phyloP scores from a whole-genome alignment of 1,139 yeast species.

The Diutina neorugosa region DNA sequence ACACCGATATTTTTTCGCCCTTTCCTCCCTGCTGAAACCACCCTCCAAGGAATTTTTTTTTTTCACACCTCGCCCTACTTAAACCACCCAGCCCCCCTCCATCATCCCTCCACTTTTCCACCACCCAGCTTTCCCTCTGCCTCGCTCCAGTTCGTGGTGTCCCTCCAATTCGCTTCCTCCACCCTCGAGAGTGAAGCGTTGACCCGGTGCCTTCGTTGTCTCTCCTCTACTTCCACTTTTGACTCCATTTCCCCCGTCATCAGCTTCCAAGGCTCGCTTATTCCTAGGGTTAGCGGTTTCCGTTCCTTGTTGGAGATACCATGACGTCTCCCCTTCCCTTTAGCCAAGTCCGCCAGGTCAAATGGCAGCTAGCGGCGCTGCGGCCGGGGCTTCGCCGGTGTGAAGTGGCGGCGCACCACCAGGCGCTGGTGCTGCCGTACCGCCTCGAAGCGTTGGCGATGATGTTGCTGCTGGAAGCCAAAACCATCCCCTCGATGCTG shows the following conservation, averaged over 20 bases:
- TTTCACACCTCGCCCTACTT: not conserved
- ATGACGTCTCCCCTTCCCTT: slow-evolving; percentile 1
- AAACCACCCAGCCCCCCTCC: not conserved
- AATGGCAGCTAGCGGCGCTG: not conserved
- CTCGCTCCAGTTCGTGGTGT: too few species aligned
- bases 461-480: slow-evolving; percentile 21
- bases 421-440: slow-evolving; percentile 24
- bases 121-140: not conserved
- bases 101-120: not conserved
- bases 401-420: slow-evolving; percentile 25
- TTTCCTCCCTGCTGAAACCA: not conserved
- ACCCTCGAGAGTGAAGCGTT: not conserved
- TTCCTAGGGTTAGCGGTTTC: too few species aligned
- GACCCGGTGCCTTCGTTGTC: not conserved
- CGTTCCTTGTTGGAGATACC: too few species aligned
- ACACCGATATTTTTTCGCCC: not conserved
- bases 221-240: not conserved
- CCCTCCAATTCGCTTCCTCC: too few species aligned
- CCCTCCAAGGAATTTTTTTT: not conserved
- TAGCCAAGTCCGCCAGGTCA: not conserved
- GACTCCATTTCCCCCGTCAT: not conserved
- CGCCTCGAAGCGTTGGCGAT: slow-evolving; percentile 29
- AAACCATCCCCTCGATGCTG: slow-evolving; percentile 23
- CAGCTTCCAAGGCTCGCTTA: too few species aligned
- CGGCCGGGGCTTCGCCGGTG: slow-evolving; percentile 4